phyloP scores from a whole-genome alignment of 2,329 filamentous ascomycete genomes.

The Rutstroemia sp. region DNA sequence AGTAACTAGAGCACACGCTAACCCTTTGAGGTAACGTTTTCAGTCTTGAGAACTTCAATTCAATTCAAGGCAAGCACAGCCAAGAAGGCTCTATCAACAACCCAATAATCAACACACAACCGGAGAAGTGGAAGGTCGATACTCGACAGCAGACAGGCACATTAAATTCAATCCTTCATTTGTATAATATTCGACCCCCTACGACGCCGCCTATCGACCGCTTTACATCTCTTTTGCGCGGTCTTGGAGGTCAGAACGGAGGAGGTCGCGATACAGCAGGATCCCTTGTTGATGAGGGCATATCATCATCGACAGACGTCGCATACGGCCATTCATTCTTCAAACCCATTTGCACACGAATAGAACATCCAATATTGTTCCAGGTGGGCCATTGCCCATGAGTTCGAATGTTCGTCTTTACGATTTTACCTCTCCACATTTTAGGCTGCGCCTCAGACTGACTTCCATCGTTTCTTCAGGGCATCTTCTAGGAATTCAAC shows the following conservation, averaged over 20 bases:
- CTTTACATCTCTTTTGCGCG: too few relatives aligned
- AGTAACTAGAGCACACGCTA: too few relatives aligned
- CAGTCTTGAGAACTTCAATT: not conserved
- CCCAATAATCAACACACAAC: not conserved
- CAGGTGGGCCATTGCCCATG: constrained; percentile 23
- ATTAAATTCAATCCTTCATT: too few relatives aligned
- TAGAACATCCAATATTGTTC: not conserved
- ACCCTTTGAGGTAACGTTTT: not conserved
- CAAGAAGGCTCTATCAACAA: not conserved
- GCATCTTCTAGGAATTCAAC: constrained; percentile 18
- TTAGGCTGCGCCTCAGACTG: not conserved
- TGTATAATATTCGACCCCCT: too few relatives aligned
- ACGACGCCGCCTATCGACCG: too few relatives aligned
- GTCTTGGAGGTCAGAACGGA: too few relatives aligned
- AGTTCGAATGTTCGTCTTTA: constrained; percentile 25
- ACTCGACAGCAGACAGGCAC: too few relatives aligned
- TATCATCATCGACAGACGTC: not conserved
- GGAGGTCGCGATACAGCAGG: too few relatives aligned
- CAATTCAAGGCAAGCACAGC: not conserved
- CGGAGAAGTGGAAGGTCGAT: too few relatives aligned
- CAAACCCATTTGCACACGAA: not conserved
- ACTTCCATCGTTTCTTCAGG: constrained; percentile 9
- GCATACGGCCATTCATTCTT: not conserved
- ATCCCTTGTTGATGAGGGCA: not conserved
- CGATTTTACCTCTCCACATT: constrained; percentile 13